Percentiles rank a stretch among this genome's conserved stretches.
Evolutionary conservation across 441 rosid genomes (phyloP).

Genomic region (Erodium chrysanthum): DNA sequence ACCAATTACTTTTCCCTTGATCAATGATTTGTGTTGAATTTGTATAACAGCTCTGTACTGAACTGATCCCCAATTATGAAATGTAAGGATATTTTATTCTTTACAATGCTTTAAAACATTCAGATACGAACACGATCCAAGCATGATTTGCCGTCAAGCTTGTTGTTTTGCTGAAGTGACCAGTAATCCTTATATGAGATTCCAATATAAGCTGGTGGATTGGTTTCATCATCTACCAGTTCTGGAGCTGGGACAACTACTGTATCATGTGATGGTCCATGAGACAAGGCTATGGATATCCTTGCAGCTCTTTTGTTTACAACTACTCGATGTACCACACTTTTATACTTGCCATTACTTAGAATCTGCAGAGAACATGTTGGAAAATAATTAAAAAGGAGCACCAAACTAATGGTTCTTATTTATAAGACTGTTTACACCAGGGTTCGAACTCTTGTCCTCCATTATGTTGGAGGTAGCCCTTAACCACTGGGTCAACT

Average conservation of each 20-base stretch:
- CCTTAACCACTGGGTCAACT: background rate
- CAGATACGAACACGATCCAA: background rate
- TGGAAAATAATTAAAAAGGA: too few relatives aligned
- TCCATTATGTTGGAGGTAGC: too few relatives aligned
- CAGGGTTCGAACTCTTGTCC: too few relatives aligned
- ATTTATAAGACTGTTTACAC: too few relatives aligned
- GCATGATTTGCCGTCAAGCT: background rate
- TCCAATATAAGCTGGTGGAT: slow-evolving; percentile 25
- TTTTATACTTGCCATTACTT: too few relatives aligned
- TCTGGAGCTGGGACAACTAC: slow-evolving; percentile 30
- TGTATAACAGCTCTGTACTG: background rate
- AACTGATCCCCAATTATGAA: too few relatives aligned
- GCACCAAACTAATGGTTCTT: too few relatives aligned
- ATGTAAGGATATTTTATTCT: too few relatives aligned
- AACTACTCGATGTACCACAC: background rate
- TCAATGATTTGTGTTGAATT: background rate
- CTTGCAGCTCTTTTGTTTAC: slow-evolving; percentile 31
- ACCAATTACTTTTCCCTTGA: background rate
- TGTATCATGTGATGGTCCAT: slow-evolving; percentile 39
- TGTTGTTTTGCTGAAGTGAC: background rate
- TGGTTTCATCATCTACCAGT: slow-evolving; percentile 17
- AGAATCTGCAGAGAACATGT: too few relatives aligned
- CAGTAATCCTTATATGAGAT: background rate
- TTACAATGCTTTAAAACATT: background rate
- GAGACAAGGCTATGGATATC: slow-evolving; percentile 29